Evolutionary conservation across 2,329 filamentous ascomycete species (phyloP).

Genomic region (Trichoderma sp.): DNA sequence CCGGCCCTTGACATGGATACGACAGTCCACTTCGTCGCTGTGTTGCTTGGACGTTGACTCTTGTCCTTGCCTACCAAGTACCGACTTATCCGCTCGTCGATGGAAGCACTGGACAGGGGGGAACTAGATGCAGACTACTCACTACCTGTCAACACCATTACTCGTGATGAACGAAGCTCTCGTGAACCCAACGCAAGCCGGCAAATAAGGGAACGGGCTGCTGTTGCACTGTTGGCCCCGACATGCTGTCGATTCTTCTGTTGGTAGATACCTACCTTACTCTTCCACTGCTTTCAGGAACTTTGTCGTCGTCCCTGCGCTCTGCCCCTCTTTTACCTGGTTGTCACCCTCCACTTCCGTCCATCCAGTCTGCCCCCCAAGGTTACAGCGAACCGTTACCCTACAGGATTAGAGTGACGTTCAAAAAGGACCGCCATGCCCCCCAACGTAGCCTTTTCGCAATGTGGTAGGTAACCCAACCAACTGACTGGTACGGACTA

Average conservation of each 20-base stretch:
- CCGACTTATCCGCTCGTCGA: not conserved
- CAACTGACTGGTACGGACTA: slow-evolving; percentile 16
- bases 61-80: not conserved
- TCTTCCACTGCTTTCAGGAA: slow-evolving; percentile 1
- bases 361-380: not conserved
- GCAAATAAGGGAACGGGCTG: slow-evolving; percentile 1
- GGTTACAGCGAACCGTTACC: slow-evolving; percentile 24
- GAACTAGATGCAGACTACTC: not conserved
- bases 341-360: slow-evolving; percentile 16
- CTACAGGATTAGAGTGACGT: not conserved
- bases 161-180: too few species aligned
- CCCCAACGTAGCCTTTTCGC: too few species aligned
- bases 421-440: not conserved
- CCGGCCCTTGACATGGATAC: not conserved
- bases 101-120: not conserved
- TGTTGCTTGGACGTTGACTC: not conserved
- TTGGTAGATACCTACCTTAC: not conserved
- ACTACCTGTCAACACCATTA: not conserved
- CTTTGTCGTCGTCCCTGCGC: slow-evolving; percentile 1
- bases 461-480: not conserved
- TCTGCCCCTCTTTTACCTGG: slow-evolving; percentile 24
- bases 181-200: not conserved
- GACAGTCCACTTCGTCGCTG: not conserved
- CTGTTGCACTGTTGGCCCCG: not conserved
- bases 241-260: too few species aligned